These are phyloP conservation scores for Iberis pinnata DNA, from an alignment of 345 rosid genomes.

Conservation along the genomic window DNA sequence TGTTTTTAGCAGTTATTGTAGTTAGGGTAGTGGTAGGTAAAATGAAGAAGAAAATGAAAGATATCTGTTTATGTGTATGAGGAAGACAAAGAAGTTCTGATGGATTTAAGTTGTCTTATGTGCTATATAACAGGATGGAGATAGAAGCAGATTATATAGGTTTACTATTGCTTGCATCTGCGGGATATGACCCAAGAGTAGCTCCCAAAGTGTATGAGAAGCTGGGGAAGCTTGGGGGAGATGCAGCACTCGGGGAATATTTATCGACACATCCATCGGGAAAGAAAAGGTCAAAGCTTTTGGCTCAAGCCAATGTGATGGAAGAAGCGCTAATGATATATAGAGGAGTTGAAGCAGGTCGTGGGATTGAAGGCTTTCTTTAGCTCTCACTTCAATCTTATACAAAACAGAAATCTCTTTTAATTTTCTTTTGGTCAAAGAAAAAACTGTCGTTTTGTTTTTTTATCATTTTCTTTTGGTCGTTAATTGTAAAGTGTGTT, in stretches of 20 bases:
- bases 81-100: conserved; percentile 5
- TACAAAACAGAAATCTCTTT: no score
- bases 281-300: conserved; percentile 62
- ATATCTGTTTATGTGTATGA: no score
- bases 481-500: no score
- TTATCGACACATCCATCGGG: conserved; percentile 96
- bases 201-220: conserved; percentile 80
- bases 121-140: conserved; percentile 65
- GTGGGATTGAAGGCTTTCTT: conserved; percentile 72
- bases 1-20: not conserved
- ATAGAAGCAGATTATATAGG: conserved; percentile 93
- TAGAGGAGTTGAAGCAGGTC: conserved; percentile 56
- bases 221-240: conserved; percentile 58
- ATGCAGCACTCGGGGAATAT: conserved; percentile 45
- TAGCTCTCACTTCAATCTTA: no score
- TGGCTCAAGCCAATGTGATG: conserved; percentile 80
- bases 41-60: not conserved
- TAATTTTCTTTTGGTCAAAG: no score
- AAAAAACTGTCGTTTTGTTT: no score
- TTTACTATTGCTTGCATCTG: conserved; percentile 65
- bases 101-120: not conserved
- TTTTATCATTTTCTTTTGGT: no score
- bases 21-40: not conserved
- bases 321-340: conserved; percentile 77
- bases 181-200: conserved; percentile 83